Evolutionary conservation across 2,329 filamentous ascomycete genomes (phyloP).

Genomic region (Aspergillus nomiae): DNA sequence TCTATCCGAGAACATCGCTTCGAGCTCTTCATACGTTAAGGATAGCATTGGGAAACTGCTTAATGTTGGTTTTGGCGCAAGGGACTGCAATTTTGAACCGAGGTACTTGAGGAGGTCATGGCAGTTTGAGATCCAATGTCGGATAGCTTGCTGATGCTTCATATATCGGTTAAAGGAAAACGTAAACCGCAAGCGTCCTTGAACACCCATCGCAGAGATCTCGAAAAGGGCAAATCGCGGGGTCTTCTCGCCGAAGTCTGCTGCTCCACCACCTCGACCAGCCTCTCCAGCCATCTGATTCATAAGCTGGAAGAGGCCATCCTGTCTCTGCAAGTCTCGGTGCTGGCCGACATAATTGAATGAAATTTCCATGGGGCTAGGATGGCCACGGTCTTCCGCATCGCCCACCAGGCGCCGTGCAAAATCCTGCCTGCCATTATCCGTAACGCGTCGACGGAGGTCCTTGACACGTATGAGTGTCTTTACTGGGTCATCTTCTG

Average conservation of each 20-base stretch:
- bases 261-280: constrained; percentile 46
- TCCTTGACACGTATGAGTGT: constrained; percentile 43
- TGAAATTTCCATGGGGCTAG: constrained; percentile 46
- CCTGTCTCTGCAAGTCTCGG: constrained; percentile 48
- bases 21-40: constrained; percentile 45
- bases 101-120: constrained; percentile 34
- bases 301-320: constrained; percentile 47
- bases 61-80: constrained; percentile 36
- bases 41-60: constrained; percentile 50
- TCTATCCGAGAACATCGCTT: constrained; percentile 38
- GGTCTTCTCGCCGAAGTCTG: constrained; percentile 48
- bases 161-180: constrained; percentile 56
- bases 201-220: constrained; percentile 53
- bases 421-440: constrained; percentile 44
- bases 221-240: constrained; percentile 55
- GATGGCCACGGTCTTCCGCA: constrained; percentile 35
- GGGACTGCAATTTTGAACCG: constrained; percentile 27
- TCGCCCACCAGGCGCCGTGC: constrained; percentile 33
- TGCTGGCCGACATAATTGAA: constrained; percentile 46
- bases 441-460: constrained; percentile 35
- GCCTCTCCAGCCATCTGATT: constrained; percentile 51
- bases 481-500: constrained; percentile 30
- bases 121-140: constrained; percentile 46
- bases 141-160: constrained; percentile 48
- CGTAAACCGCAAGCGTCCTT: constrained; percentile 49